Evolutionary conservation across 176 grass and related monocot genomes (phyloP), one percentile per base, ranked within the genome.

Genomic region (Musa itinerans): DNA sequence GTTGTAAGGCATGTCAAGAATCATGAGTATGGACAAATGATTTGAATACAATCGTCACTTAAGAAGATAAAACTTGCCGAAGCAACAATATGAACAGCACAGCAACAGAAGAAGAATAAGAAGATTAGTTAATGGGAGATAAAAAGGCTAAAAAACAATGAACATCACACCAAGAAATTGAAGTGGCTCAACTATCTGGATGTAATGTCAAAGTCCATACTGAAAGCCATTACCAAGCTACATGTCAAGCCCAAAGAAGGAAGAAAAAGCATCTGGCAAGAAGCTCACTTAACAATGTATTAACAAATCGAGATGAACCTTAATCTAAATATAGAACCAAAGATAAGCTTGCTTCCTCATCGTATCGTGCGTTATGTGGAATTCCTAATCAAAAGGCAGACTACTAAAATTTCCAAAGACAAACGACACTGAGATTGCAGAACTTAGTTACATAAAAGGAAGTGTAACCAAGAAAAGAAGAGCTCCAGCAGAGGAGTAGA

Each of bases 401-500:
- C 34, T 43, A 43, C 4, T 43, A 43, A 43, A 43, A 43, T 43
- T 43, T 43, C 20, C 63, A 71, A 61, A 12, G 11, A 75, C 1
- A 76, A 76, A 55, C 29, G 6, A 13, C 2, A n/a, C 8, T 65
- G 59, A 63, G 34, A 54, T 49, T 10, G 9, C 11, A 76, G 52
- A 80, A 65, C 82, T 89, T n/a, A n/a, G n/a, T n/a, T 87, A 97
- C 94, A 52, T 21, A 91, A 80, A 66, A 98, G 88, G 88, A 74
- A 98, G 83, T 74, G 90, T 93, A 21, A 94, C 88, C 17, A 98
- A 89, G 80, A 87, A 91, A 23, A 94, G 73, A n/a, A 98, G 84
- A 80, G 86, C 88, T 21, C 95, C 95, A 69, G 95, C 95, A 76
- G 90, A 98, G 2, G 88, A 87, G 74, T 98, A 94, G 53, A 98